These are phyloP conservation scores for Candida smagusa DNA, from an alignment of 1,139 yeast species.

Conservation along the genomic window DNA sequence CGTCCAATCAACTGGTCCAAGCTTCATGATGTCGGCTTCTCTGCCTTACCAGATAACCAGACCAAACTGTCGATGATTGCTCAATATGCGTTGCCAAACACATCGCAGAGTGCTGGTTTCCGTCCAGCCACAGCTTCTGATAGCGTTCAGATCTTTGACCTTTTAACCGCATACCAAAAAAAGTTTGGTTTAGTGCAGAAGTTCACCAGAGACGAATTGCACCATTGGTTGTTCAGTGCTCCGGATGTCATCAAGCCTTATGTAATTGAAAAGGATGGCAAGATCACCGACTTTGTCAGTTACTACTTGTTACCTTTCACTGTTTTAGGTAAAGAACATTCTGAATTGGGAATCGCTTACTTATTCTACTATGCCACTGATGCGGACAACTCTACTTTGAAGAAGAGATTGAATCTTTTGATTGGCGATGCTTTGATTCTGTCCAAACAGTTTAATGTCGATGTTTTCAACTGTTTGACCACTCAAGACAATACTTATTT, in stretches of 20 bases:
- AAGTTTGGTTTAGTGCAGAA: slow-evolving; percentile 72
- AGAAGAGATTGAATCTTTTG: slow-evolving; percentile 57
- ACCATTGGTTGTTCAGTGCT: slow-evolving; percentile 76
- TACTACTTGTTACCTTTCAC: slow-evolving; percentile 87
- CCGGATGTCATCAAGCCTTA: slow-evolving; percentile 66
- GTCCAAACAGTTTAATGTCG: slow-evolving; percentile 66
- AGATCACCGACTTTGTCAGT: slow-evolving; percentile 83
- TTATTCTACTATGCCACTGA: slow-evolving; percentile 86
- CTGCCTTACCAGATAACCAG: slow-evolving; percentile 70
- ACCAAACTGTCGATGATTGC: slow-evolving; percentile 84
- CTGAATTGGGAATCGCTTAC: slow-evolving; percentile 80
- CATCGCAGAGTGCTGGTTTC: slow-evolving; percentile 57
- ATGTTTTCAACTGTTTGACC: slow-evolving; percentile 90
- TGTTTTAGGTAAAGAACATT: slow-evolving; percentile 69
- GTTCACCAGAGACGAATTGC: slow-evolving; percentile 66
- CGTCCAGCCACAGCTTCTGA: slow-evolving; percentile 63
- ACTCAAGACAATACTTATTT: slow-evolving; percentile 86
- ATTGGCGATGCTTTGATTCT: slow-evolving; percentile 76
- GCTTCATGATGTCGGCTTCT: slow-evolving; percentile 84
- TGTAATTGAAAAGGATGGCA: slow-evolving; percentile 71
- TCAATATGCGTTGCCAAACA: slow-evolving; percentile 64
- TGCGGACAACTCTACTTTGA: slow-evolving; percentile 33
- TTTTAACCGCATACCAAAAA: slow-evolving; percentile 60
- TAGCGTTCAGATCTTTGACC: slow-evolving; percentile 56
- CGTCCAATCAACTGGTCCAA: slow-evolving; percentile 93